Conservation (phyloP, 83 land plant species). For the Picea abies region DNA sequence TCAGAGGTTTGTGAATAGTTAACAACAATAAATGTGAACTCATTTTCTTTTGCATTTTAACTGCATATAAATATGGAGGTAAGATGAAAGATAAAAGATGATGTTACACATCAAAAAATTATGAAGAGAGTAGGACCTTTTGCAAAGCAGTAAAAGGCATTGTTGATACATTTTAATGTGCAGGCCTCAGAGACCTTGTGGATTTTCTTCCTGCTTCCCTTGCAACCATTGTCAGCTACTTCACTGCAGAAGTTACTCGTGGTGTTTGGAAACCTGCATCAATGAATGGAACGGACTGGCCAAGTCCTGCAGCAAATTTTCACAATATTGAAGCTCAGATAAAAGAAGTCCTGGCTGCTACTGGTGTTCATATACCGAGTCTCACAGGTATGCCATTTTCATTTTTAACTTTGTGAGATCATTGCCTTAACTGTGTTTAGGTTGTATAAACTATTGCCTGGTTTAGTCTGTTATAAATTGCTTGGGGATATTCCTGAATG, state of each 20-base stretch:
- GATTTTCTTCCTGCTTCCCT: slow-evolving; percentile 92
- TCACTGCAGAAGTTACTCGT: slow-evolving; percentile 87
- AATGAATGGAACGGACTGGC: slow-evolving; percentile 99
- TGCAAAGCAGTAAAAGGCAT: too few species aligned
- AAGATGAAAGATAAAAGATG: too few species aligned
- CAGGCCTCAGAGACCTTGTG: slow-evolving; percentile 88
- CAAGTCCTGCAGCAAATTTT: slow-evolving; percentile 91
- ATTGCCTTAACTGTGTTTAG: neutral
- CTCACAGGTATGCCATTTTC: slow-evolving; percentile 20
- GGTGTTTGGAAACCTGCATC: slow-evolving; percentile 85
- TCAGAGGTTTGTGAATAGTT: too few species aligned
- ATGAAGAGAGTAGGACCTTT: too few species aligned
- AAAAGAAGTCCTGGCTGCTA: slow-evolving; percentile 73
- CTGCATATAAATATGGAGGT: too few species aligned
- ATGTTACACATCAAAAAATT: too few species aligned
- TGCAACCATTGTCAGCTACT: slow-evolving; percentile 85
- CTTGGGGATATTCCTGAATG: slow-evolving; percentile 31
- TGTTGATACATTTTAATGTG: slow-evolving; percentile 3
- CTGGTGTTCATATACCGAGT: slow-evolving; percentile 80
- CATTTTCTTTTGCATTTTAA: too few species aligned
- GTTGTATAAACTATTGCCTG: neutral
- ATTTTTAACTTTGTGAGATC: neutral
- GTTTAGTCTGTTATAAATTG: slow-evolving; percentile 1
- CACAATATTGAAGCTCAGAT: slow-evolving; percentile 73
- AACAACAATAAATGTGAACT: too few species aligned